Base-by-base conservation (phyloP, 192 early-diverging fungal genomes). In the Gryganskiella cystojenkinii region DNA sequence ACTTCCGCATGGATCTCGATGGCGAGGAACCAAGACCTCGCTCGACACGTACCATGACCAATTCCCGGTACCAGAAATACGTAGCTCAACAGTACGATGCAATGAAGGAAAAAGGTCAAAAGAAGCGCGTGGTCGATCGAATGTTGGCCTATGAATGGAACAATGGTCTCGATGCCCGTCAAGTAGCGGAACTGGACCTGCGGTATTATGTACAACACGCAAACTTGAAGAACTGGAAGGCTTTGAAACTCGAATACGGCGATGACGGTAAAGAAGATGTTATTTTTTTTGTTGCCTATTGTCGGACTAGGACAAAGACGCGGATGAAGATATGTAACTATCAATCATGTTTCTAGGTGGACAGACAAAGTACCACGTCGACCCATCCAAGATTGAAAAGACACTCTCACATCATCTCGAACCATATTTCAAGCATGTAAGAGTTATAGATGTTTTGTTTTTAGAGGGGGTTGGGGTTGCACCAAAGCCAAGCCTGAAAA, bases 181-280 rank as follows among this genome's bases (percentile, higher is more conserved):
- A 83, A 43, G 45, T 83, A 1, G 82, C 82, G 1, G 80, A 83
- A 22, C 27, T 83, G n/a, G 82, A 83, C 31, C 40, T 78, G 7
- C 27, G 40, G 15, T 80, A 81, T 55, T 78, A 78, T 44, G 65
- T 61, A 44, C 64, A 78, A n/a, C 57, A 81, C 20, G 24, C 82
- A 8, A 58, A 56, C 20, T 46, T 80, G 19, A 81, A 76, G 43
- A 72, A 33, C 56, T 83, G 82, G 82, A 80, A 59, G 25, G 71
- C 71, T 5, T 33, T 83, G 9, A 67, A 67, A 33, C 30, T 83
- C 28, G 49, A 61, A 7, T 75, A 40, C 37, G 58, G 34, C 9
- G 64, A 75, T 25, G 25, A 35, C 50, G 35, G 72, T 76, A 57
- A 30, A 34, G 3, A 25, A 2, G 2, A 19, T 55, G 3, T 55